Evolutionary conservation across 179 eudicot genomes (phyloP).

Genomic region (Heliamphora pulchella): DNA sequence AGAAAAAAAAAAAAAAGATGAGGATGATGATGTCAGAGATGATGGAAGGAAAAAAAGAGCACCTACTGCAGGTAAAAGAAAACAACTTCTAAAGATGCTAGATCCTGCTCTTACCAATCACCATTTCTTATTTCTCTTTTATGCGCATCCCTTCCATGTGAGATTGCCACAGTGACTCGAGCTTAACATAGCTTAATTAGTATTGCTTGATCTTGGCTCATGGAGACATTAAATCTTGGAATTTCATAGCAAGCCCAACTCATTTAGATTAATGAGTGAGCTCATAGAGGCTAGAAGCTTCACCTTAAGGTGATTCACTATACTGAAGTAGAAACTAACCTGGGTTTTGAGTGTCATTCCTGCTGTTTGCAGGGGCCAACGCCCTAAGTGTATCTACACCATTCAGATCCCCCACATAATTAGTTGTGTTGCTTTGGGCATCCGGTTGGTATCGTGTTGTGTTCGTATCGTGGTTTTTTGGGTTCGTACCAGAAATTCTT

Average conservation of each 20-base stretch:
- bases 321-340: not conserved
- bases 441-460: no score
- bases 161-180: not conserved
- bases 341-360: constrained; percentile 4
- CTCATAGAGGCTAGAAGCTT: not conserved
- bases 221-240: not conserved
- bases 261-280: not conserved
- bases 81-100: no score
- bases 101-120: no score
- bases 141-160: not conserved
- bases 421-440: not conserved
- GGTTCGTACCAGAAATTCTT: no score
- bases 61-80: no score
- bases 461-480: no score
- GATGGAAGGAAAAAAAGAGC: no score
- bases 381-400: not conserved
- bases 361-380: not conserved
- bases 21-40: no score
- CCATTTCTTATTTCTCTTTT: no score
- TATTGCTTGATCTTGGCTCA: not conserved
- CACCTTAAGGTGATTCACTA: not conserved
- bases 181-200: not conserved
- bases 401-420: not conserved
- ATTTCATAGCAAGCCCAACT: not conserved
- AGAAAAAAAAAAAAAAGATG: no score